Conservation (phyloP, 2,329 filamentous ascomycete species). For the Thelonectria discophora region DNA sequence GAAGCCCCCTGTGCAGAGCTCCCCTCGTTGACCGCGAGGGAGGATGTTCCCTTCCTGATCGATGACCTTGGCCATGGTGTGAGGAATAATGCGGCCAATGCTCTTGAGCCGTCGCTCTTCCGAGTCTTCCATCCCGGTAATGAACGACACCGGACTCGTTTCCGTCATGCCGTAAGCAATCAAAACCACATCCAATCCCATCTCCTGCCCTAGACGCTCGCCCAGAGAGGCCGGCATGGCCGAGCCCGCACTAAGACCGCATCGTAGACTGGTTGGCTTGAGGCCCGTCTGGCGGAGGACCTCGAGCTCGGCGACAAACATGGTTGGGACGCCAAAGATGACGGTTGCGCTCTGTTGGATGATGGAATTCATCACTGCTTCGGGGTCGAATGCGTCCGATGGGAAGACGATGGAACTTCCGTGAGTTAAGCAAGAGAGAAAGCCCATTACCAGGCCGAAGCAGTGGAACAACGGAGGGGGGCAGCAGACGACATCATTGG, state of each 20-base stretch:
- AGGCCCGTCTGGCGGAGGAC: conserved; percentile 5
- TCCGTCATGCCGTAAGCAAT: conserved; percentile 26
- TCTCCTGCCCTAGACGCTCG: background rate
- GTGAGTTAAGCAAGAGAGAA: conserved; percentile 74
- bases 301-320: conserved; percentile 21
- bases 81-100: conserved; percentile 18
- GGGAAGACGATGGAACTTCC: conserved; percentile 62
- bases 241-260: conserved; percentile 9
- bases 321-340: conserved; percentile 16
- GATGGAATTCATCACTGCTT: background rate
- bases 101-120: conserved; percentile 15
- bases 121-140: conserved; percentile 15
- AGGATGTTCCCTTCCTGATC: conserved; percentile 8
- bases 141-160: conserved; percentile 25
- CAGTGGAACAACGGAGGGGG: conserved; percentile 74
- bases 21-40: conserved; percentile 4
- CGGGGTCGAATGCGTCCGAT: conserved; percentile 8
- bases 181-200: conserved; percentile 7
- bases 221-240: conserved; percentile 7
- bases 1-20: conserved; percentile 17
- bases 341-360: conserved; percentile 1
- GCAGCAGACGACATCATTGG: conserved; percentile 69
- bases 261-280: conserved; percentile 7
- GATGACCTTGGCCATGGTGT: conserved; percentile 20
- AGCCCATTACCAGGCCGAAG: conserved; percentile 76